Percentiles rank a stretch among this genome's conserved stretches.
Evolutionary conservation across 2,329 filamentous ascomycete genomes (phyloP).

Genomic region (Trichothecium sympodiale): DNA sequence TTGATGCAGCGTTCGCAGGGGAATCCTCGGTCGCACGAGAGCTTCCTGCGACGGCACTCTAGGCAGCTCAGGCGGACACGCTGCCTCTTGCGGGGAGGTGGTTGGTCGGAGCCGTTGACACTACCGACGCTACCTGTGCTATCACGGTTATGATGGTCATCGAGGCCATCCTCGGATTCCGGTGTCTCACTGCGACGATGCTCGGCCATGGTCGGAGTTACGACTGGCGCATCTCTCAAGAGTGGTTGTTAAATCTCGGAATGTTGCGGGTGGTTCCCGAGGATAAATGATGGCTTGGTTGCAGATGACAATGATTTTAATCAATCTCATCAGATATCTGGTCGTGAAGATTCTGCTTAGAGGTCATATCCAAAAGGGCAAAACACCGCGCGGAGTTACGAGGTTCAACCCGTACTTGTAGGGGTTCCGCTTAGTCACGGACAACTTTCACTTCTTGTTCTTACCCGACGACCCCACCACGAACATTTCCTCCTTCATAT

Average conservation of each 20-base stretch:
- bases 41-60: slow-evolving; percentile 48
- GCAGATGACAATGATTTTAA: slow-evolving; percentile 15
- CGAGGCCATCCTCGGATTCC: slow-evolving; percentile 21
- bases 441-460: no score
- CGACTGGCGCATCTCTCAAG: not conserved
- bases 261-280: no score
- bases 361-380: slow-evolving; percentile 4
- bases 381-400: slow-evolving; percentile 22
- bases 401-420: slow-evolving; percentile 6
- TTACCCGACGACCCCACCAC: no score
- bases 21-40: slow-evolving; percentile 50
- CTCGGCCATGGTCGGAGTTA: slow-evolving; percentile 3
- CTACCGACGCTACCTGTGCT: slow-evolving; percentile 11
- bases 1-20: slow-evolving; percentile 53
- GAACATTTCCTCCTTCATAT: no score
- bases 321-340: slow-evolving; percentile 30
- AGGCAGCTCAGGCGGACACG: slow-evolving; percentile 48
- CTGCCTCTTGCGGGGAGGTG: slow-evolving; percentile 43
- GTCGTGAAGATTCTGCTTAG: slow-evolving; percentile 13
- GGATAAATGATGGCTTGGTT: not conserved
- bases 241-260: not conserved
- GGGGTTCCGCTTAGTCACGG: no score
- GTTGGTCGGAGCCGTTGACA: slow-evolving; percentile 18
- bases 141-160: slow-evolving; percentile 6
- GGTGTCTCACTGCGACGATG: slow-evolving; percentile 24